Conservation (phyloP, 2,329 filamentous ascomycete species). For the Cladorrhinum sp. region DNA sequence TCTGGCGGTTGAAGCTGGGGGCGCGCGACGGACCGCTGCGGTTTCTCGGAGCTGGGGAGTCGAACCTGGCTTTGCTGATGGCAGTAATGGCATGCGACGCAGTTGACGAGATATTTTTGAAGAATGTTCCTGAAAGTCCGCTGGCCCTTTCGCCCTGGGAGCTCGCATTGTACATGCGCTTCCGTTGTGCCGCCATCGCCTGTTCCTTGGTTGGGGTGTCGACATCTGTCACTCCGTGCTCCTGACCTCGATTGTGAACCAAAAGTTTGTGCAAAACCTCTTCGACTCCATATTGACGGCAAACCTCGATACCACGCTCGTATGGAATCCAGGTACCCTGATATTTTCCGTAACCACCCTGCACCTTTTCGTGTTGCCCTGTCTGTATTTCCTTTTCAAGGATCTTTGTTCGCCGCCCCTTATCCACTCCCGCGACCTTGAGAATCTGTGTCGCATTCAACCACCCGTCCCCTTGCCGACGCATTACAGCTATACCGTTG, state of each 20-base stretch:
- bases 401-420: slow-evolving; percentile 96
- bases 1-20: slow-evolving; percentile 67
- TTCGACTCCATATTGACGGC: slow-evolving; percentile 74
- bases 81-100: slow-evolving; percentile 91
- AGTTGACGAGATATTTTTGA: slow-evolving; percentile 93
- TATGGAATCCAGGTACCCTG: slow-evolving; percentile 99
- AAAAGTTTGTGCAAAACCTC: slow-evolving; percentile 71
- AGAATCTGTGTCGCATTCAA: slow-evolving; percentile 97
- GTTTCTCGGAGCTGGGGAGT: slow-evolving; percentile 73
- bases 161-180: slow-evolving; percentile 80
- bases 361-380: slow-evolving; percentile 96
- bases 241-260: slow-evolving; percentile 76
- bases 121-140: slow-evolving; percentile 79
- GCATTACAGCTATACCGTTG: slow-evolving; percentile 90
- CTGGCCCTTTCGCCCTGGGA: slow-evolving; percentile 63
- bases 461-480: slow-evolving; percentile 90
- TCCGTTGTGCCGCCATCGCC: slow-evolving; percentile 92
- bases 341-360: slow-evolving; percentile 97
- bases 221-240: slow-evolving; percentile 71
- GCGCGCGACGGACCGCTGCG: slow-evolving; percentile 62
- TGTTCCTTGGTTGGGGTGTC: slow-evolving; percentile 98
- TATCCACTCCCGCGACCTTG: slow-evolving; percentile 95
- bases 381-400: slow-evolving; percentile 96
- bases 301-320: slow-evolving; percentile 87
- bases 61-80: slow-evolving; percentile 92